Evolutionary conservation across 768 basidiomycete species (phyloP).

Genomic region (Tulasnella sp.): DNA sequence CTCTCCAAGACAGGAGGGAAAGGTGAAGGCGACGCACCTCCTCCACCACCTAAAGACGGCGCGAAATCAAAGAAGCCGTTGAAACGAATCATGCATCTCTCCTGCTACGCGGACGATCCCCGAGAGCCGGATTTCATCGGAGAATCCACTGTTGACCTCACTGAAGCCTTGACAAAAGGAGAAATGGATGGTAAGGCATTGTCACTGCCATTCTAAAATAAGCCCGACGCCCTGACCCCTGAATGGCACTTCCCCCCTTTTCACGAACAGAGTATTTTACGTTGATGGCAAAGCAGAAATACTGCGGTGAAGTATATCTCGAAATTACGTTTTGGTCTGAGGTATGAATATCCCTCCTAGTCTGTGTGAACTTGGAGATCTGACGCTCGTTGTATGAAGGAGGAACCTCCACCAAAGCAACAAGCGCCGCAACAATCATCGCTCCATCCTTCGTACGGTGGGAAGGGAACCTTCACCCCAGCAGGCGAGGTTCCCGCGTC

Average conservation of each 20-base stretch:
- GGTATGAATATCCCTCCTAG: slow-evolving; percentile 44
- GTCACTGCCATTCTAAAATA: background rate
- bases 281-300: slow-evolving; percentile 75
- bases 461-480: slow-evolving; percentile 71
- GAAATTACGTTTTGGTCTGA: slow-evolving; percentile 98
- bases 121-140: slow-evolving; percentile 96
- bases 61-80: slow-evolving; percentile 42
- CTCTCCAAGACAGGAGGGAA: slow-evolving; percentile 41
- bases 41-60: slow-evolving; percentile 60
- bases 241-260: slow-evolving; percentile 25
- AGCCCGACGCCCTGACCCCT: slow-evolving; percentile 18
- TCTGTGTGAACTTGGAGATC: slow-evolving; percentile 10
- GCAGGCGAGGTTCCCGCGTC: slow-evolving; percentile 39
- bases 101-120: slow-evolving; percentile 92
- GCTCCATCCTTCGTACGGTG: slow-evolving; percentile 63
- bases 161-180: slow-evolving; percentile 86
- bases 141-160: slow-evolving; percentile 81
- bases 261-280: slow-evolving; percentile 82
- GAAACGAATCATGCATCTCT: slow-evolving; percentile 59
- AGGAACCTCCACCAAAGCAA: slow-evolving; percentile 73
- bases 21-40: slow-evolving; percentile 47
- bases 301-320: slow-evolving; percentile 91
- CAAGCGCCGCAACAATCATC: slow-evolving; percentile 47
- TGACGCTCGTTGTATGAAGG: slow-evolving; percentile 42
- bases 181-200: slow-evolving; percentile 83